phyloP scores from a whole-genome alignment of 345 rosid species.

The Citrus glauca region DNA sequence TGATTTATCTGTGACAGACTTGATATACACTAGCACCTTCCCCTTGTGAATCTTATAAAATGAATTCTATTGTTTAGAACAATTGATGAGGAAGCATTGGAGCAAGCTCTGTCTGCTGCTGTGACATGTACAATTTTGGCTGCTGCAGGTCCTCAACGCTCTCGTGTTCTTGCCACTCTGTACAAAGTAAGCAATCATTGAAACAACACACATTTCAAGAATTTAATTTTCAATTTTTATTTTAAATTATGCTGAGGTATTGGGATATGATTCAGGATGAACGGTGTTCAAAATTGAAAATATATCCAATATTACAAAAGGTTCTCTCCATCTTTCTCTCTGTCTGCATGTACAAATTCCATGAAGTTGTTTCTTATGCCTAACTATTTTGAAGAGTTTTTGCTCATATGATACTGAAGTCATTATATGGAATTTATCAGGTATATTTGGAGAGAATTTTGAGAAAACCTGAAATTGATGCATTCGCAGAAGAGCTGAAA shows the following conservation, averaged over 20 bases:
- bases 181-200: constrained; percentile 56
- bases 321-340: constrained; percentile 27
- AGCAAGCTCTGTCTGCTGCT: constrained; percentile 93
- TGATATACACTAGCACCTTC: background rate
- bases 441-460: constrained; percentile 93
- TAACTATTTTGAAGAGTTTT: background rate
- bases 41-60: background rate
- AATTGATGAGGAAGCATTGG: constrained; percentile 89
- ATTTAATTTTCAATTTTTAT: background rate
- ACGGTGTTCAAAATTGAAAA: constrained; percentile 89
- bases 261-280: constrained; percentile 68
- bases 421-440: constrained; percentile 34
- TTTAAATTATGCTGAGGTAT: constrained; percentile 11
- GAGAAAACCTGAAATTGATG: constrained; percentile 95
- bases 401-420: background rate
- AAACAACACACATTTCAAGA: background rate
- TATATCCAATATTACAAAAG: constrained; percentile 95
- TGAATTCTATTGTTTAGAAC: constrained; percentile 37
- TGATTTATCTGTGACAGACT: background rate
- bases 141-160: constrained; percentile 96
- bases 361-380: background rate
- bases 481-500: constrained; percentile 85
- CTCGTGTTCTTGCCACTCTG: constrained; percentile 88
- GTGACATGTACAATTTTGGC: constrained; percentile 95
- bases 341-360: background rate